phyloP scores from a whole-genome alignment of 2,329 filamentous ascomycete genomes.

The Neophaeococcomyces aloes region DNA sequence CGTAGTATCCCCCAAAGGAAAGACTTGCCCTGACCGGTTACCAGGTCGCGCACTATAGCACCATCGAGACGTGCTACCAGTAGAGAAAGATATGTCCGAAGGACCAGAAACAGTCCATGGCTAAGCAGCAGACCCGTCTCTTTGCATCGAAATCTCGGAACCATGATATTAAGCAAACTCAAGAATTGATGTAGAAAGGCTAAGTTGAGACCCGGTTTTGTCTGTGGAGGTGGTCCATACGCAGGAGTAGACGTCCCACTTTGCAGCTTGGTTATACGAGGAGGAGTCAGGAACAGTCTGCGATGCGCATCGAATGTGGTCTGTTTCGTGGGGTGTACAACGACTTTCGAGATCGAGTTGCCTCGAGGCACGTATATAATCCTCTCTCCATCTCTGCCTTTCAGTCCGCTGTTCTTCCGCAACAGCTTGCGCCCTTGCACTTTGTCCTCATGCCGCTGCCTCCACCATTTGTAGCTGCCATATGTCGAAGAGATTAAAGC shows the following conservation, averaged over 20 bases:
- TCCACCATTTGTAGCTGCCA: slow-evolving; percentile 70
- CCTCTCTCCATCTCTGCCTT: slow-evolving; percentile 86
- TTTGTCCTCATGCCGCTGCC: slow-evolving; percentile 60
- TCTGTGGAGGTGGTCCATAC: slow-evolving; percentile 64
- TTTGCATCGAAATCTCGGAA: slow-evolving; percentile 89
- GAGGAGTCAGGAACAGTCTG: slow-evolving; percentile 82
- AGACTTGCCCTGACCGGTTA: slow-evolving; percentile 81
- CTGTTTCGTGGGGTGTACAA: slow-evolving; percentile 78
- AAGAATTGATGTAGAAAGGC: slow-evolving; percentile 96
- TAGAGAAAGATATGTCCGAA: slow-evolving; percentile 86
- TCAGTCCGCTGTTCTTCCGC: slow-evolving; percentile 81
- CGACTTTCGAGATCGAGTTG: slow-evolving; percentile 76
- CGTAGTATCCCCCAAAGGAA: slow-evolving; percentile 86
- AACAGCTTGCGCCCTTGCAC: slow-evolving; percentile 74
- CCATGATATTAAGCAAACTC: slow-evolving; percentile 93
- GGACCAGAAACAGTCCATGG: slow-evolving; percentile 78
- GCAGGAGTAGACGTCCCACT: slow-evolving; percentile 51
- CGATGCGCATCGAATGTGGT: slow-evolving; percentile 95
- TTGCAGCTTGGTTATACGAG: slow-evolving; percentile 65
- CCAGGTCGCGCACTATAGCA: slow-evolving; percentile 88
- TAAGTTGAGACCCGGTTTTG: slow-evolving; percentile 87
- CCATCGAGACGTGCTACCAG: slow-evolving; percentile 88
- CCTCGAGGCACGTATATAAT: slow-evolving; percentile 94
- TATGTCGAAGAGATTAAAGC: slow-evolving; percentile 71
- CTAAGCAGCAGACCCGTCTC: slow-evolving; percentile 83